These are phyloP conservation scores for Turnera subulata DNA, from an alignment of 345 rosid genomes.

Conservation along the genomic window DNA sequence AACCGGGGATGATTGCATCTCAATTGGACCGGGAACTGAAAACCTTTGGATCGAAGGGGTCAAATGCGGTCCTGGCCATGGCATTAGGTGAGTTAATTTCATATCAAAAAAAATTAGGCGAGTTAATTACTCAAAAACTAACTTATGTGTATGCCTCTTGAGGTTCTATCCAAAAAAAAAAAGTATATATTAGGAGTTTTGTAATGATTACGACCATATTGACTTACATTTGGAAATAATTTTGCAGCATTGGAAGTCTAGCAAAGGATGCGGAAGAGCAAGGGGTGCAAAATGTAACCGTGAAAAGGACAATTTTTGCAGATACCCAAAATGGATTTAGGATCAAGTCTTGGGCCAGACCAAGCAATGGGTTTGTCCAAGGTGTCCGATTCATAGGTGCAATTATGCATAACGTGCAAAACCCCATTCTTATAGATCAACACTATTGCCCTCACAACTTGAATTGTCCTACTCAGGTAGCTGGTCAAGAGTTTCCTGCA, in stretches of 20 bases:
- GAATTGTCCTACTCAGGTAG: constrained; percentile 7
- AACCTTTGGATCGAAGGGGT: constrained; percentile 10
- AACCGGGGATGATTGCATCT: constrained; percentile 11
- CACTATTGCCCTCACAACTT: constrained; percentile 9
- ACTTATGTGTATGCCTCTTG: no score
- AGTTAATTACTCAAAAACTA: no score
- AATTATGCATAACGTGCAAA: constrained; percentile 5
- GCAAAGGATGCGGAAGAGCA: not conserved
- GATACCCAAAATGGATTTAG: constrained; percentile 1
- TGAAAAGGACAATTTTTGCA: not conserved
- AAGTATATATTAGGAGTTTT: no score
- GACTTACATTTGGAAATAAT: no score
- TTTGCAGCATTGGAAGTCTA: constrained; percentile 14
- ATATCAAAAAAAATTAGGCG: not conserved
- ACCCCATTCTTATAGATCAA: constrained; percentile 12
- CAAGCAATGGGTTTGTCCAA: constrained; percentile 1
- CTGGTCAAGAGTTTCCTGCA: not conserved
- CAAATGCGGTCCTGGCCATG: constrained; percentile 3
- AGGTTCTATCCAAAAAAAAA: no score
- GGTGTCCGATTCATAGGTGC: constrained; percentile 9
- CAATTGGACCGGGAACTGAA: constrained; percentile 10
- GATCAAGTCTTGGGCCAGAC: constrained; percentile 14
- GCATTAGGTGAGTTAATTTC: constrained; percentile 14
- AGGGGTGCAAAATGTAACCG: constrained; percentile 2
- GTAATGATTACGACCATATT: no score